phyloP scores from a whole-genome alignment of 306 rosid genomes.

The Cucurbita moschata region DNA sequence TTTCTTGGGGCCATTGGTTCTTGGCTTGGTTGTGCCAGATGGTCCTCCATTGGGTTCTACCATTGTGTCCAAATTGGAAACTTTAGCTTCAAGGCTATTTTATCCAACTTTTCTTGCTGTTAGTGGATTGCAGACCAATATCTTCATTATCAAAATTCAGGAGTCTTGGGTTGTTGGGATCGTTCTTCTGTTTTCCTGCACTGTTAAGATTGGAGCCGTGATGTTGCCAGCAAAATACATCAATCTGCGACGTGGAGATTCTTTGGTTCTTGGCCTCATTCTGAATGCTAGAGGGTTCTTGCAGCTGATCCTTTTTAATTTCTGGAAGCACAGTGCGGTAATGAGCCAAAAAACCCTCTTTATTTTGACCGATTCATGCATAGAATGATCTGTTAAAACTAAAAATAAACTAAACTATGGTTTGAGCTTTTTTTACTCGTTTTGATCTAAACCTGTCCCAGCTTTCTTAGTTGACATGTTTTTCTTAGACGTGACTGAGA shows the following conservation, averaged over 20 bases:
- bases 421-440: not conserved
- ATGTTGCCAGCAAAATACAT: conserved; percentile 28
- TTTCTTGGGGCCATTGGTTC: conserved; percentile 32
- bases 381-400: not conserved
- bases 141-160: conserved; percentile 12
- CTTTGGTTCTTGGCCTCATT: conserved; percentile 37
- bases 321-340: conserved; percentile 35
- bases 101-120: conserved; percentile 48
- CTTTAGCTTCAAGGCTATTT: conserved; percentile 17
- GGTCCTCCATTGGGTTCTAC: conserved; percentile 57
- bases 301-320: conserved; percentile 32
- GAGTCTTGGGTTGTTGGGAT: conserved; percentile 10
- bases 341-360: not conserved
- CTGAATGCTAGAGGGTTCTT: conserved; percentile 48
- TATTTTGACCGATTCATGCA: not conserved
- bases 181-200: conserved; percentile 9
- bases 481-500: no score
- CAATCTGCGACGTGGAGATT: conserved; percentile 19
- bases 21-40: conserved; percentile 40
- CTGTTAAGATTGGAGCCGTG: conserved; percentile 34
- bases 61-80: conserved; percentile 27
- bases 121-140: conserved; percentile 35
- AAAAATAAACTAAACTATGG: not conserved
- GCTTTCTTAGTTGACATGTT: no score
- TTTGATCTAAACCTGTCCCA: no score